Base-by-base conservation (phyloP, 2,329 filamentous ascomycete species). In the Geosmithia morbida region DNA sequence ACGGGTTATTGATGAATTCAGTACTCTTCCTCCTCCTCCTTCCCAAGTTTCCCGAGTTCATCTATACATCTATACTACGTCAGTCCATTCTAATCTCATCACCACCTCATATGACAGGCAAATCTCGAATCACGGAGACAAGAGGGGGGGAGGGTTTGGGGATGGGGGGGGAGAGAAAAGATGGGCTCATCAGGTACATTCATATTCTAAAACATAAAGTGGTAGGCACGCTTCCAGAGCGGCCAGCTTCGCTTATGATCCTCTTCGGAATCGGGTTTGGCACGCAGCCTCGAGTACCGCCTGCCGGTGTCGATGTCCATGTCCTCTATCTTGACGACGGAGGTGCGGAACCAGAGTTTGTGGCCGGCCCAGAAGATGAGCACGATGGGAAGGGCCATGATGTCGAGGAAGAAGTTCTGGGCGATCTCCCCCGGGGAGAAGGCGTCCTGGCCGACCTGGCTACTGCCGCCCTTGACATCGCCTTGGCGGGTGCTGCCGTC, bases 221-320 rank as follows among this genome's bases (percentile, higher is more conserved):
- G 85, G 60, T 88, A 92, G 13, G 75, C 53, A 57, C 70, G 81
- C 69, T 90, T 92, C 85, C 85, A 90, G 49, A 55, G 64, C 0
- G 86, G 85, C 86, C 85, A 90, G 4, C 64, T 60, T 29, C 72
- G 75, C 56, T 72, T 71, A 66, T 96, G 88, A 46, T 84, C 82
- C 41, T 72, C 67, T 68, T 96, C 90, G 61, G 94, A 84, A 41
- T 81, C 81, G 45, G 94, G 70, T 45, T 97, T 66, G 50, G 84
- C 77, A 26, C 81, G 78, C 43, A 96, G 66, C 60, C 95, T 89
- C 49, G 96, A 75, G 58, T 95, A 87, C 22, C 90, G 73, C 26
- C 88, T 79, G 2, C 90, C 90, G 0, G 88, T 94, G 50, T 83
- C 77, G 52, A 96, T 66, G 63, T 96, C 89, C 80, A 96, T 94